Evolutionary conservation across 306 rosid species (phyloP).

Genomic region (Echinosophora koreensis): DNA sequence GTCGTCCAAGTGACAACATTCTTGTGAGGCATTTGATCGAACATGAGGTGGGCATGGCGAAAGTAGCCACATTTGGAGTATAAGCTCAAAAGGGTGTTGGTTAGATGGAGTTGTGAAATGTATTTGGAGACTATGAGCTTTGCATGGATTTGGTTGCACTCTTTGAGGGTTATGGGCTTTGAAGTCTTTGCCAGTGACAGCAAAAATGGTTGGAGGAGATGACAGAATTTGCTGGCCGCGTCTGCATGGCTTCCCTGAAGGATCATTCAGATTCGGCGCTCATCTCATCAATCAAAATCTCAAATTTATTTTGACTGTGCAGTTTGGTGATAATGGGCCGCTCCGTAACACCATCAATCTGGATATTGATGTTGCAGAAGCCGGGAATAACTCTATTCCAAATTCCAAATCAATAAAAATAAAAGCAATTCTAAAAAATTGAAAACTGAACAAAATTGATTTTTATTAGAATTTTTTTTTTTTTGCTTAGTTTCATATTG

Average conservation of each 20-base stretch:
- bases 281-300: constrained; percentile 17
- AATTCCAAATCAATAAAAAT: too few species aligned
- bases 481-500: too few species aligned
- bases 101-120: constrained; percentile 53
- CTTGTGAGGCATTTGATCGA: constrained; percentile 58
- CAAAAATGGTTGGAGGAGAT: constrained; percentile 42
- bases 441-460: too few species aligned
- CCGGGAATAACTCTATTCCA: too few species aligned
- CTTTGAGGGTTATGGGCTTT: constrained; percentile 46
- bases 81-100: constrained; percentile 54
- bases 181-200: constrained; percentile 44
- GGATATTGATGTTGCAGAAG: too few species aligned
- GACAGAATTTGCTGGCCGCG: constrained; percentile 1
- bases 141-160: constrained; percentile 61
- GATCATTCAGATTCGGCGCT: constrained; percentile 31
- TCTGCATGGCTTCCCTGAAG: background rate
- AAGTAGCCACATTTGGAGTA: constrained; percentile 49
- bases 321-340: too few species aligned
- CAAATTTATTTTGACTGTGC: background rate
- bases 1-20: constrained; percentile 68
- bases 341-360: too few species aligned
- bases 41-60: constrained; percentile 51
- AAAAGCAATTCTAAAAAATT: too few species aligned
- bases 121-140: constrained; percentile 55
- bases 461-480: too few species aligned